Conservation (phyloP, 352 stramenopile genomes). For the Phytopythium oedochilum region DNA sequence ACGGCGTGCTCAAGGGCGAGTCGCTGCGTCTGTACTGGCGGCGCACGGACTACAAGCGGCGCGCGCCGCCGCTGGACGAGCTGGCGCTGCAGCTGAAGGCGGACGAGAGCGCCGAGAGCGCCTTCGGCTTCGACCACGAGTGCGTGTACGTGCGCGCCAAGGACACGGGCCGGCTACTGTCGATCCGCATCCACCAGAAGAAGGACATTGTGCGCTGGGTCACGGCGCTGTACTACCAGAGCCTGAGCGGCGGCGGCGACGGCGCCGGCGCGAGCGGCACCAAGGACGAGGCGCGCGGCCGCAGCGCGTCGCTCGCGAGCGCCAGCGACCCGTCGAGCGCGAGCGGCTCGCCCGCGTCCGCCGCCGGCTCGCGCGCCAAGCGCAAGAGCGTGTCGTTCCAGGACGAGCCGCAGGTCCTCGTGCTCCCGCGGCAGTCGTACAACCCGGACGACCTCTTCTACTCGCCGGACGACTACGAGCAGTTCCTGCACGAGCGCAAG, state of each 20-base stretch:
- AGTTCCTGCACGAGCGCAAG: constrained; percentile 42
- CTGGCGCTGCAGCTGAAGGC: constrained; percentile 37
- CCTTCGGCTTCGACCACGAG: constrained; percentile 56
- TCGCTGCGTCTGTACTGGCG: constrained; percentile 47
- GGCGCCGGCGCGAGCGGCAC: not conserved
- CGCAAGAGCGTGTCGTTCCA: constrained; percentile 53
- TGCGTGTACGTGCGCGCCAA: constrained; percentile 50
- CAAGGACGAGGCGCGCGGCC: not conserved
- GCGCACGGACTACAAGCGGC: constrained; percentile 53
- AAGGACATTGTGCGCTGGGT: constrained; percentile 64
- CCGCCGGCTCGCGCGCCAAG: constrained; percentile 6
- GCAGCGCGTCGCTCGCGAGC: not conserved
- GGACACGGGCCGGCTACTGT: constrained; percentile 31
- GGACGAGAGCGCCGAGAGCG: constrained; percentile 35
- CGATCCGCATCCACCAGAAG: constrained; percentile 50
- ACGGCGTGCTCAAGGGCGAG: constrained; percentile 38
- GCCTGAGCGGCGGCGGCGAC: constrained; percentile 17
- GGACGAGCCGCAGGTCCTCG: constrained; percentile 40
- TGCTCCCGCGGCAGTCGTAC: constrained; percentile 38
- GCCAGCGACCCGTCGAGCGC: constrained; percentile 3
- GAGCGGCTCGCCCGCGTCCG: not conserved
- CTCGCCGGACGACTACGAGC: constrained; percentile 47
- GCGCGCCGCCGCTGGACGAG: constrained; percentile 34
- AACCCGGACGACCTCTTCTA: constrained; percentile 54
- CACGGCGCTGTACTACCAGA: constrained; percentile 60